A percentile compares a stretch with the other conserved stretches of the same genome.
phyloP scores from a whole-genome alignment of 1,284 basidiomycete genomes.

The Pseudozyma sp. region DNA sequence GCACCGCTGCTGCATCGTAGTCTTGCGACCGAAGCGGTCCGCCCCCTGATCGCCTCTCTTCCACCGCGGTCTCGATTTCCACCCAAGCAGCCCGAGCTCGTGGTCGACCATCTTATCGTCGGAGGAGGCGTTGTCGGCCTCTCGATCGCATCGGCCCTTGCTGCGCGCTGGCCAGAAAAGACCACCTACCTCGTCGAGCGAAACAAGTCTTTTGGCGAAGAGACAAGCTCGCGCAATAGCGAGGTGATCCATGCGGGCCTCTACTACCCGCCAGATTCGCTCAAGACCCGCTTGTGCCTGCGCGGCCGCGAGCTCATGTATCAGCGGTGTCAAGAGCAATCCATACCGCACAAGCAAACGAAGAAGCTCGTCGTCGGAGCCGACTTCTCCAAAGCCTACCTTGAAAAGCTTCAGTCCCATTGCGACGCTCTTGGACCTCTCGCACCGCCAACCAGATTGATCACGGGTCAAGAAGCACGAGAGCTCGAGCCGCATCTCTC shows the following conservation, averaged over 20 bases:
- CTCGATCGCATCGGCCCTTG: conserved; percentile 82
- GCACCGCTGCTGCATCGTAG: conserved; percentile 5
- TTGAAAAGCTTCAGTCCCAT: conserved; percentile 53
- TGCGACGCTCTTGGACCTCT: conserved; percentile 33
- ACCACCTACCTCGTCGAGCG: conserved; percentile 89
- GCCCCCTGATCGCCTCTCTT: conserved; percentile 48
- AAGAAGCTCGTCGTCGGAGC: conserved; percentile 76
- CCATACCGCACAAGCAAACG: conserved; percentile 79
- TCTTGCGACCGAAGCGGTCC: conserved; percentile 26
- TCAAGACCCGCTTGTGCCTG: conserved; percentile 88
- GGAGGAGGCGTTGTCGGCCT: conserved; percentile 92
- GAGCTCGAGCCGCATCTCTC: conserved; percentile 86
- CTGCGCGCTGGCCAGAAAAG: conserved; percentile 76
- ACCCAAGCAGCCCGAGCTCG: conserved; percentile 74
- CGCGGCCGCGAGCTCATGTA: conserved; percentile 89
- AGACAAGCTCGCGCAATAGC: conserved; percentile 81
- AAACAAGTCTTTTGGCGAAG: conserved; percentile 70
- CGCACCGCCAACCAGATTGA: conserved; percentile 73
- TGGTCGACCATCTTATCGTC: conserved; percentile 90
- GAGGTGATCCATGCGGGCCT: conserved; percentile 88
- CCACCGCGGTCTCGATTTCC: conserved; percentile 40
- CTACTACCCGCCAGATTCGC: conserved; percentile 82
- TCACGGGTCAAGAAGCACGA: conserved; percentile 79
- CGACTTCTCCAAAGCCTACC: conserved; percentile 42
- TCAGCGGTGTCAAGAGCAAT: conserved; percentile 76